Percentiles rank a stretch among this genome's conserved stretches.
Conservation (phyloP, 495 filamentous ascomycete genomes). For the Lophium mytilinum region DNA sequence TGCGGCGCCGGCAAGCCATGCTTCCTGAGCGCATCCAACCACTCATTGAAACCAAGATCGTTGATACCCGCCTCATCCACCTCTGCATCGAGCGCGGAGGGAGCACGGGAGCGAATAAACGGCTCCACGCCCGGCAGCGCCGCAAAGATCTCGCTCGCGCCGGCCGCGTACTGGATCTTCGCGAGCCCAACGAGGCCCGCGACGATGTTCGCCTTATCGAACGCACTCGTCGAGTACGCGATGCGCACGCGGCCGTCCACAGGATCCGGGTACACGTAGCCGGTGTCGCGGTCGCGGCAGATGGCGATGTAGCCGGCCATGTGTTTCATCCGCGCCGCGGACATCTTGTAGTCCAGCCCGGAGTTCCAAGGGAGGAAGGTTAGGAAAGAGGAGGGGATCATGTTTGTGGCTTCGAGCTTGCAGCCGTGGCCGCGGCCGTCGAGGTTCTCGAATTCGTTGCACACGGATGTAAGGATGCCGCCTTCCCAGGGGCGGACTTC, state of each 20-base stretch:
- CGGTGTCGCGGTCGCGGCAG: constrained; percentile 62
- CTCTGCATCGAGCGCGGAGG: constrained; percentile 29
- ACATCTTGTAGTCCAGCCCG: constrained; percentile 60
- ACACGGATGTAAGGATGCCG: constrained; percentile 64
- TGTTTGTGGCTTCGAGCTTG: constrained; percentile 65
- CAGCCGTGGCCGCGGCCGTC: constrained; percentile 76
- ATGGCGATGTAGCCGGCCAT: constrained; percentile 62
- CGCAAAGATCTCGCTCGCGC: constrained; percentile 69
- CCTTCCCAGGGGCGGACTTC: constrained; percentile 73
- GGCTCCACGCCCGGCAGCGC: constrained; percentile 50
- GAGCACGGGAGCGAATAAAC: constrained; percentile 49
- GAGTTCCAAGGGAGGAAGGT: constrained; percentile 53
- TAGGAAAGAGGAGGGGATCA: constrained; percentile 54
- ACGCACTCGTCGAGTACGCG: constrained; percentile 57
- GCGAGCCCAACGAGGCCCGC: constrained; percentile 63
- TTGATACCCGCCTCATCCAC: constrained; percentile 47
- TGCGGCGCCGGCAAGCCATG: constrained; percentile 44
- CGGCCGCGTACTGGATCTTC: constrained; percentile 67
- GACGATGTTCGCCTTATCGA: constrained; percentile 61
- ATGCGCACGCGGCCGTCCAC: constrained; percentile 53
- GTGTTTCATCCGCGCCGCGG: constrained; percentile 51
- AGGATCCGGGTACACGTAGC: constrained; percentile 68
- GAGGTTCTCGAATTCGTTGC: constrained; percentile 71
- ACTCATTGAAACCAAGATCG: constrained; percentile 56
- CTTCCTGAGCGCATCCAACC: constrained; percentile 51